Conservation (phyloP, 2,329 filamentous ascomycete species). For the Plenodomus lindquistii region DNA sequence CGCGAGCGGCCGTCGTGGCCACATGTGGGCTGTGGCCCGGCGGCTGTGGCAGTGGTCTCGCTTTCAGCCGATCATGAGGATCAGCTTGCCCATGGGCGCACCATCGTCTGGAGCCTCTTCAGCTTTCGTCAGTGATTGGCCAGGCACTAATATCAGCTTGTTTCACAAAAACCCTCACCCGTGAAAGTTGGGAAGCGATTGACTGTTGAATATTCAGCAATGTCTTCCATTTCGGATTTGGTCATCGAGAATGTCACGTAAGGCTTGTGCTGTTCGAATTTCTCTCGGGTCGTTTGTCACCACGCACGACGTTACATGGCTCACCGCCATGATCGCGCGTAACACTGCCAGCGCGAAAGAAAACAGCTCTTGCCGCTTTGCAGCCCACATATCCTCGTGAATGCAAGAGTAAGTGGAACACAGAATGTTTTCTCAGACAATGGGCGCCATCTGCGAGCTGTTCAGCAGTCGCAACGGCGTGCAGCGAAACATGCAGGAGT, state of each 20-base stretch:
- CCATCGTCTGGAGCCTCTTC: slow-evolving; percentile 4
- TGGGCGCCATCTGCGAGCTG: too few relatives aligned
- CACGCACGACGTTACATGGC: too few relatives aligned
- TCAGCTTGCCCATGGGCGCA: slow-evolving; percentile 11
- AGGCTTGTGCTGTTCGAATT: too few relatives aligned
- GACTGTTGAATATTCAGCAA: slow-evolving; percentile 5
- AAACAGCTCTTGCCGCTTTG: too few relatives aligned
- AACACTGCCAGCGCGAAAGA: slow-evolving; percentile 6
- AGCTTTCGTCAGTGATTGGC: slow-evolving; percentile 9
- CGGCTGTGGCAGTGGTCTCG: slow-evolving; percentile 7
- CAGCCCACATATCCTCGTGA: too few relatives aligned
- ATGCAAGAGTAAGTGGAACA: too few relatives aligned
- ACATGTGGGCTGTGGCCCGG: slow-evolving; percentile 4
- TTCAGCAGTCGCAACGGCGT: too few relatives aligned
- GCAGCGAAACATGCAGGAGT: too few relatives aligned
- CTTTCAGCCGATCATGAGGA: slow-evolving; percentile 11
- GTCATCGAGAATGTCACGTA: too few relatives aligned
- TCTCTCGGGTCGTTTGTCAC: too few relatives aligned
- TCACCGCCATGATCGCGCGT: background rate
- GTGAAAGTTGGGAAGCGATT: slow-evolving; percentile 7
- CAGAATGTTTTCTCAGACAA: too few relatives aligned
- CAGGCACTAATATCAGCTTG: slow-evolving; percentile 6
- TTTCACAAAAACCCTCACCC: slow-evolving; percentile 13
- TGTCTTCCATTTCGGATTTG: background rate
- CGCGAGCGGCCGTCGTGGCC: slow-evolving; percentile 5